Base-by-base conservation (phyloP, 306 rosid species). In the Carpinus fangiana region DNA sequence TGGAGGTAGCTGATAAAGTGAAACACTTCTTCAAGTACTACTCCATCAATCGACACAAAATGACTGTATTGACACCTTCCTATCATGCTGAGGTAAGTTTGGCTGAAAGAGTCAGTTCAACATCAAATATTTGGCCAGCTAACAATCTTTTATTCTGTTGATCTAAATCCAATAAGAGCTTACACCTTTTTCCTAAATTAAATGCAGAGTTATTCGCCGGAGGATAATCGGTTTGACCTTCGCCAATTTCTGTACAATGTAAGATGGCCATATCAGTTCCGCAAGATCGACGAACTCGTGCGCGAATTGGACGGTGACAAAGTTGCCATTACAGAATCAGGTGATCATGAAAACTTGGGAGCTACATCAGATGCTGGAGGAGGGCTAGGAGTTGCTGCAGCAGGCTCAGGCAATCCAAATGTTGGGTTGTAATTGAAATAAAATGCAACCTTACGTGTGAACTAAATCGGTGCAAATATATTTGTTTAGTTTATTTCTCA, bases 301-400 rank as follows among this genome's bases (percentile, higher is more conserved):
- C 5, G 41, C 7, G 93, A 90, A 81, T 60, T 89, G 69, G 83
- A 89, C 76, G 96, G 81, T 55, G 78, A 90, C 72, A 82, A 80
- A 68, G 80, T 86, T 56, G 84, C 73, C 17, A 50, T 83, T 81
- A 77, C 78, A 65, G 87, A 85, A 68, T 74, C 85, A 45, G 77
- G 72, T 60, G 79, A 78, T 73, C 90, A 82, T 52, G 91, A 85
- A 52, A 74, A 65, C 51, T 52, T 80, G 41, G 79, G 81, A 65
- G 83, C 79, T 62, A 56, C 87, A 74, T 83, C 86, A 76, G 69
- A 83, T 36, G 90, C 82, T 82, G 88, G 82, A 69, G 88, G 89
- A 54, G 98, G 98, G 52, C 87, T 94, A 92, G 97, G 99, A 85
- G 98, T 95, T 76, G 90, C 86, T 59, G 97, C 99, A 69, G 94